Percentiles rank a stretch among this genome's conserved stretches.
phyloP scores from a whole-genome alignment of 805 yeast genomes.

The Saccharomycopsis fermentans region DNA sequence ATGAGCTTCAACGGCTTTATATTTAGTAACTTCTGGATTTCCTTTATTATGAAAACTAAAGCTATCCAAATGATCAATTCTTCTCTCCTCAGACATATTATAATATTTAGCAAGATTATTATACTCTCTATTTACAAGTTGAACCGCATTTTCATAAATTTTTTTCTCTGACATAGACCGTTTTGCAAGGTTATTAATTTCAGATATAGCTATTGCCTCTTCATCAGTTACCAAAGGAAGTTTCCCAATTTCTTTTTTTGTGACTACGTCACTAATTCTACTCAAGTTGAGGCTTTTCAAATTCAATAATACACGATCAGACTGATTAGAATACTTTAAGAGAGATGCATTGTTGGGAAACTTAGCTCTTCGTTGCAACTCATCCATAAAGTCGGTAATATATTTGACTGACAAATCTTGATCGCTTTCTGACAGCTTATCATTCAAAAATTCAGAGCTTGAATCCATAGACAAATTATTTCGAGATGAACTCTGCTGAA shows the following conservation, averaged over 20 bases:
- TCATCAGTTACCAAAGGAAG: neutral
- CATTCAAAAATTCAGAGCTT: neutral
- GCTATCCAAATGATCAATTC: neutral
- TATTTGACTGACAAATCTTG: neutral
- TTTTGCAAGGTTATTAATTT: neutral
- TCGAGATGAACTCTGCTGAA: neutral
- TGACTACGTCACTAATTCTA: neutral
- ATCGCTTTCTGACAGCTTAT: neutral
- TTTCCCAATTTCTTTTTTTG: neutral
- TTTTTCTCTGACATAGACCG: neutral
- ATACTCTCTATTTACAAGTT: neutral
- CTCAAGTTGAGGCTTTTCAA: neutral
- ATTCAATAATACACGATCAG: neutral
- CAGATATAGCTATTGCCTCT: neutral
- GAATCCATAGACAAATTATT: neutral
- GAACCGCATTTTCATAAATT: neutral
- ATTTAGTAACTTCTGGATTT: neutral
- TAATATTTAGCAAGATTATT: neutral
- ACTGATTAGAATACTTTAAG: neutral
- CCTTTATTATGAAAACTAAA: no score
- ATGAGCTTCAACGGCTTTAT: neutral
- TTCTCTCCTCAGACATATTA: neutral
- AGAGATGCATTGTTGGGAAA: neutral
- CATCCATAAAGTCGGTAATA: neutral
- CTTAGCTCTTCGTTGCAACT: neutral